Evolutionary conservation across 208 protist genomes (phyloP), one percentile per base, ranked within the genome.

Genomic region (Crithidia bombi): DNA sequence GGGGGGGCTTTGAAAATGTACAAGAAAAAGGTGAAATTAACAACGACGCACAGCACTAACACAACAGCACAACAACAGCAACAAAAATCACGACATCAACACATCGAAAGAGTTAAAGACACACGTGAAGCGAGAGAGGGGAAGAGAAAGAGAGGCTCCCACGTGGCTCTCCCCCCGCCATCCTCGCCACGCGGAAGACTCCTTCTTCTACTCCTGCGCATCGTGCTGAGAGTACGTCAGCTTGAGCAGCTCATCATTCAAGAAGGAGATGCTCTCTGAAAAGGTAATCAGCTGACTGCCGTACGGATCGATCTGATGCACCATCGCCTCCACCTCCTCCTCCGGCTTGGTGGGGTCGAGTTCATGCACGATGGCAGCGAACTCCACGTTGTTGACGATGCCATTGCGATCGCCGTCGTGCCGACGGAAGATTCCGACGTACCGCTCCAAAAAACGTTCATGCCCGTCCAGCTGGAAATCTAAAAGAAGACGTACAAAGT

Each of bases 381-480:
- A 92, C 62, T 93, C 90, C 21, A 63, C 54, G 54, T 83, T 73
- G 68, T 83, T 94, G 19, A 97, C 70, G 38, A 97, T 86, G 47
- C 91, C 91, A 71, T 95, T 86, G 38, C 75, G 61, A 66, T 96
- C 91, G 3, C 33, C 36, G 73, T 97, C 93, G 61, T 90, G 62
- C 15, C 77, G 56, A 6, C 78, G 67, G 64, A 97, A 98, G 17
- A 96, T 64, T 6, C 33, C 5, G 0, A 95, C 84, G 65, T 95
- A 96, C 12, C 56, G 81, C 25, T 67, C 64, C 25, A 98, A 79
- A 63, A 97, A 97, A n/a, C 80, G 67, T 57, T 94, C 85, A 67
- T 98, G 95, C 12, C 90, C 83, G 49, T 89, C 82, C 12, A 98
- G 75, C 68, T 98, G 95, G 64, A 95, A 98, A 57, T 96, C 85